Percentiles rank a stretch among this genome's conserved stretches.
phyloP scores from a whole-genome alignment of 176 grass and related monocot species.

The sorghum (Sorghum bicolor) region DNA sequence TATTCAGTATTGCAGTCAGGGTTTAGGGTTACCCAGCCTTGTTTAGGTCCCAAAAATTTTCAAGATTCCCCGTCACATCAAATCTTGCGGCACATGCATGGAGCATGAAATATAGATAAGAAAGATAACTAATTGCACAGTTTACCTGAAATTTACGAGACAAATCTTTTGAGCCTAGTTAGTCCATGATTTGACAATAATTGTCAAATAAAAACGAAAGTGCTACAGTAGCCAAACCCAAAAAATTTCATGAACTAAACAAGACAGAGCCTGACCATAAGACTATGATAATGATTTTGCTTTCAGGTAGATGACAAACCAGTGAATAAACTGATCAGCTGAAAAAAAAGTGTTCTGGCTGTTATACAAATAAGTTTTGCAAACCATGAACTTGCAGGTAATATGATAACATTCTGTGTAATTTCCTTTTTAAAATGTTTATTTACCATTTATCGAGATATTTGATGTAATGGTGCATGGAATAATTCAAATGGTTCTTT shows the following conservation, averaged over 20 bases:
- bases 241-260: too few species aligned
- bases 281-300: background rate
- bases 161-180: too few species aligned
- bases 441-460: background rate
- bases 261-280: background rate
- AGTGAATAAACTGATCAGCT: background rate
- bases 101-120: too few species aligned
- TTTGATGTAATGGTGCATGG: background rate
- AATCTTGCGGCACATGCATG: too few species aligned
- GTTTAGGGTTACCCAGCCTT: too few species aligned
- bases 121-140: too few species aligned
- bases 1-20: background rate
- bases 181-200: too few species aligned
- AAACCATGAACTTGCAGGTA: background rate
- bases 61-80: too few species aligned
- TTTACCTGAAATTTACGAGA: too few species aligned
- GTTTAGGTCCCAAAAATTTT: too few species aligned
- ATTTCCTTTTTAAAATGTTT: background rate
- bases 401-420: background rate
- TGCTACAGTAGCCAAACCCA: too few species aligned
- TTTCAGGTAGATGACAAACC: background rate
- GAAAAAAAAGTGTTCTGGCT: background rate
- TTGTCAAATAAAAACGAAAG: too few species aligned
- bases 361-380: background rate
- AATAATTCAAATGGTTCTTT: background rate